phyloP scores from a whole-genome alignment of 169 alveolate genomes.

The Eimeria tenella region DNA sequence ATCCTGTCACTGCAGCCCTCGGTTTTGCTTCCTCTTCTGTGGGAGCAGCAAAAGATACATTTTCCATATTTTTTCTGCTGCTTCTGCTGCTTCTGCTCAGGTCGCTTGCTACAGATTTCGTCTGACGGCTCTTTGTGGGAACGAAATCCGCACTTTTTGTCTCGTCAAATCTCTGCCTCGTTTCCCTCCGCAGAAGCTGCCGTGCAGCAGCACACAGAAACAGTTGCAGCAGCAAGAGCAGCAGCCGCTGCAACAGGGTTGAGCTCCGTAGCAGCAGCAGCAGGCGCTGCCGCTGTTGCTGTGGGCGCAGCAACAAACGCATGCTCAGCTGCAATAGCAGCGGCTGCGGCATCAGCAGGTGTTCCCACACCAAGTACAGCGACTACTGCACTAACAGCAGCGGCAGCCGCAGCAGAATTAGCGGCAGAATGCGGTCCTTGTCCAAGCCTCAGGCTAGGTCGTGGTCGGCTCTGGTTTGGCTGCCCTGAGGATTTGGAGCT shows the following conservation, averaged over 20 bases:
- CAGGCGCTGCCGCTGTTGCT: background rate
- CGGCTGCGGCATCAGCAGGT: background rate
- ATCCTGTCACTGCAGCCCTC: no score
- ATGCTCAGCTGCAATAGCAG: background rate
- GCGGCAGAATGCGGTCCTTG: background rate
- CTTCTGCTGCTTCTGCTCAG: background rate
- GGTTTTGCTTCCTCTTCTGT: background rate
- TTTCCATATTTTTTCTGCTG: background rate
- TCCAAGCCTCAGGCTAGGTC: background rate
- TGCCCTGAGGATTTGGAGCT: conserved; percentile 18
- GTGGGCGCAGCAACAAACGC: background rate
- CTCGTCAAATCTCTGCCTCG: background rate
- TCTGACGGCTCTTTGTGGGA: conserved; percentile 43
- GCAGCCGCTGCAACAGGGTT: background rate
- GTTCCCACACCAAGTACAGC: background rate
- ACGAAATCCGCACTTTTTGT: background rate
- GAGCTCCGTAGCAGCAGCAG: background rate
- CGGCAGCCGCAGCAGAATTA: conserved; percentile 21
- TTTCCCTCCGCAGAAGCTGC: background rate
- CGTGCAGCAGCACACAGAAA: background rate
- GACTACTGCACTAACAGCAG: background rate
- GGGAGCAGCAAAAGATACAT: background rate
- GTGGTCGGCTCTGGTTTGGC: conserved; percentile 29
- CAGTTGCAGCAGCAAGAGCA: conserved; percentile 15
- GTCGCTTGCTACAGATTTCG: conserved; percentile 22